Conservation (phyloP, 192 early-diverging fungal genomes). For the Coemansia biformis region DNA sequence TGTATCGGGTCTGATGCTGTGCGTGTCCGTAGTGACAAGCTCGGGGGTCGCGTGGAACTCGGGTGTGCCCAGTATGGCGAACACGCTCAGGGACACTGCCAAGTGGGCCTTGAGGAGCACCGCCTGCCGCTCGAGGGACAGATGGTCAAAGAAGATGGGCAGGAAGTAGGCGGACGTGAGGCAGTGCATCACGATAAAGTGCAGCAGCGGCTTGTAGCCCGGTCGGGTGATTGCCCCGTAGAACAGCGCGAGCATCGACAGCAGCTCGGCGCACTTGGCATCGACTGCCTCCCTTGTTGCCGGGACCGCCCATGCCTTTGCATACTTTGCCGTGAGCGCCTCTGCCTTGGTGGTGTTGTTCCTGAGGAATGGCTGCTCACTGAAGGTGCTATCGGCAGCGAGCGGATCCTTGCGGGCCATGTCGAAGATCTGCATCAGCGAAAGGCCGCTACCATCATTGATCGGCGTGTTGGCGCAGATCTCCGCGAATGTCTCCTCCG, state of each 20-base stretch:
- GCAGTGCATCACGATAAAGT: constrained; percentile 49
- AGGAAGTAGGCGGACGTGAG: constrained; percentile 54
- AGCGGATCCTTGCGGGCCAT: constrained; percentile 32
- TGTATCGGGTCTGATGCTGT: neutral
- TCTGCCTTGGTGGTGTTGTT: constrained; percentile 2
- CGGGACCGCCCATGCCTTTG: constrained; percentile 40
- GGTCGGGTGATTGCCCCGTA: constrained; percentile 37
- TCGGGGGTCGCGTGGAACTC: constrained; percentile 19
- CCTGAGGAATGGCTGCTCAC: neutral
- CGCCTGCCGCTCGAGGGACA: constrained; percentile 41
- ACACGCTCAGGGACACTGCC: constrained; percentile 23
- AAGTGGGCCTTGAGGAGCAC: constrained; percentile 46
- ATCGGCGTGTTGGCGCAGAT: neutral
- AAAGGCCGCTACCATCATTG: constrained; percentile 2
- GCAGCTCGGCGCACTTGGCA: constrained; percentile 39
- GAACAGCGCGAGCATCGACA: constrained; percentile 24
- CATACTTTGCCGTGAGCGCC: constrained; percentile 26
- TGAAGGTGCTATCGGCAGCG: constrained; percentile 10
- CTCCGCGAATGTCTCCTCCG: constrained; percentile 11
- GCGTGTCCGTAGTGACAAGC: constrained; percentile 20
- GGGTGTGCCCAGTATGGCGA: constrained; percentile 46
- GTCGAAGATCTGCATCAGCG: constrained; percentile 34
- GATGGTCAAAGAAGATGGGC: constrained; percentile 31
- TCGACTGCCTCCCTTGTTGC: constrained; percentile 29
- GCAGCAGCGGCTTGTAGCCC: constrained; percentile 16